A percentile compares a stretch with the other conserved stretches of the same genome.
Conservation (phyloP, 2,329 filamentous ascomycete genomes). For the Xylariales sp. region DNA sequence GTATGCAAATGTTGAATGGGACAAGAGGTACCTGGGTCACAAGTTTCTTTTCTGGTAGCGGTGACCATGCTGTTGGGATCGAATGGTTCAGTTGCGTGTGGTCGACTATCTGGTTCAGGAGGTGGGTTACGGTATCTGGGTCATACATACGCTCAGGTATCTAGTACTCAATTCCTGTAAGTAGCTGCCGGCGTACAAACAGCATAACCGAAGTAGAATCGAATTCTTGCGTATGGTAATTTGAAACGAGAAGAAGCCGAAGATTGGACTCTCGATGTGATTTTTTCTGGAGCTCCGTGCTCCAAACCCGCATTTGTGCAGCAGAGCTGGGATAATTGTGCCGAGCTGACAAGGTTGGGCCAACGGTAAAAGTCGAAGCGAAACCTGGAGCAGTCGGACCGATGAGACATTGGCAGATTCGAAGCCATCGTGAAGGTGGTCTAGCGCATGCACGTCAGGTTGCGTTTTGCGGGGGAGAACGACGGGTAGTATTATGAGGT, state of each 20-base stretch:
- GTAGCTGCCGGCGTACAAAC: neutral
- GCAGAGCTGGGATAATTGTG: constrained; percentile 22
- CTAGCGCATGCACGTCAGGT: constrained; percentile 35
- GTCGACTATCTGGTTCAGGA: too few species aligned
- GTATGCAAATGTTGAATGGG: neutral
- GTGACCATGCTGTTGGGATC: constrained; percentile 4
- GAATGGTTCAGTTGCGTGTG: neutral
- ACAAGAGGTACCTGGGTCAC: neutral
- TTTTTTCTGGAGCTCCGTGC: neutral
- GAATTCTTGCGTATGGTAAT: neutral
- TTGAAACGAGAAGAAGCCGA: neutral
- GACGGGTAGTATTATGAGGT: constrained; percentile 33
- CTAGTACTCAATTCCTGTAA: too few species aligned
- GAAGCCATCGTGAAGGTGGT: constrained; percentile 26
- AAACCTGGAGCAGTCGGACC: constrained; percentile 39
- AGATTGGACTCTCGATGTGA: neutral
- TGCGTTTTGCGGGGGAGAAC: constrained; percentile 35
- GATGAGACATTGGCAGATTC: constrained; percentile 33
- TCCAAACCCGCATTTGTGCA: constrained; percentile 29
- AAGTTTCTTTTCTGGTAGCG: constrained; percentile 6
- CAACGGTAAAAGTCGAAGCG: constrained; percentile 15
- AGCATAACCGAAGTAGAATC: neutral
- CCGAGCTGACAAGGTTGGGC: constrained; percentile 23
- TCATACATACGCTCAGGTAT: too few species aligned
- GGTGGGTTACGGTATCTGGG: too few species aligned